Evolutionary conservation across 176 grass and related monocot genomes (phyloP), one percentile per base, ranked within the genome.

Genomic region (Bonia amplexicaulis): DNA sequence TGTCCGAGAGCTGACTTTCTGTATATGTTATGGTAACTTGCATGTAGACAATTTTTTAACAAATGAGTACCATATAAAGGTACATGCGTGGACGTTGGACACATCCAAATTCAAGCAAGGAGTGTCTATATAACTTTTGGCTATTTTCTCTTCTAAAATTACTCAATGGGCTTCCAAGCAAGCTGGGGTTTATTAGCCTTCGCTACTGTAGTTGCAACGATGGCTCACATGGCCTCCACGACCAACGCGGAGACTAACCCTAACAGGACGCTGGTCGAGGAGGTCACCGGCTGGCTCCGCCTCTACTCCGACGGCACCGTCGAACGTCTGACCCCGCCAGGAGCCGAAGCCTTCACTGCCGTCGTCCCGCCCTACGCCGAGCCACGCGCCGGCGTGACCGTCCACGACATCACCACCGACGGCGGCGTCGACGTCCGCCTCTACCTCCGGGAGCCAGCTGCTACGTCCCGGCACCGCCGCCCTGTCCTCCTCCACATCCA

Each of bases 401-500:
- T 88, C 25, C 89, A 85, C 29, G 89, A 91, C 85, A 5, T 91
- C 22, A 1, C 68, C 14, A 81, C 81, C 0, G 3, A n/a, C 19
- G 70, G 54, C 41, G 66, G 79, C n/a, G 12, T 88, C 16, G 60
- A 77, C 7, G 66, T 78, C 15, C 89, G 89, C 7, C 37, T 85
- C 66, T 91, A 91, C 68, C 70, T 91, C 3, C 80, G 7, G 9
- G 76, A 70, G 71, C 10, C 53, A 0, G 26, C 58, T 3, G 8
- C 17, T 2, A 2, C n/a, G 4, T 22, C 20, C 0, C 12, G 16
- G 14, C 61, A 12, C 89, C 89, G 53, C 2, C 74, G 74, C 1
- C 81, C 89, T 0, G 68, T 88, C 49, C 62, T 91, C 60, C 5
- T 92, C 41, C 90, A 92, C 69, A 48, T 92, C 66, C 90, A 89